Evolutionary conservation across 345 rosid genomes (phyloP).

Genomic region (Corymbia maculata): DNA sequence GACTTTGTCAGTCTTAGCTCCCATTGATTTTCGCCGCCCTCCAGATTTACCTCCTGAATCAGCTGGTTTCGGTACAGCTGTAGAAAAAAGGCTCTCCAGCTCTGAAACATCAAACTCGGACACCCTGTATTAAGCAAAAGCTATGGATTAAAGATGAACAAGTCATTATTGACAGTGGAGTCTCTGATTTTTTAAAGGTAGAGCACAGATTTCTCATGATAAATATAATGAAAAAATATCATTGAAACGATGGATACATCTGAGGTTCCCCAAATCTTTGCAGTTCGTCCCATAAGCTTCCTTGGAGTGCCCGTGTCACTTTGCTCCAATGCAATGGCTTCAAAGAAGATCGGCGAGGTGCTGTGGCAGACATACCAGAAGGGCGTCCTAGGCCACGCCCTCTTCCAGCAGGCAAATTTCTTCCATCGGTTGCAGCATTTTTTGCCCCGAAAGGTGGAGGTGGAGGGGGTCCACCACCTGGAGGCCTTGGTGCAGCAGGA

Average conservation of each 20-base stretch:
- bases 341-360: constrained; percentile 67
- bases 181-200: not conserved
- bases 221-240: constrained; percentile 4
- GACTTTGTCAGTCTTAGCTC: constrained; percentile 82
- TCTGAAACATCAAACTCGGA: constrained; percentile 94
- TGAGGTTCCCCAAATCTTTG: constrained; percentile 88
- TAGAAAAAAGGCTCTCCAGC: constrained; percentile 87
- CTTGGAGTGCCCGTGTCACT: constrained; percentile 92
- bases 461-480: constrained; percentile 68
- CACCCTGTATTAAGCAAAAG: constrained; percentile 28
- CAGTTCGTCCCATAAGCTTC: constrained; percentile 98
- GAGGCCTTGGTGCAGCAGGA: constrained; percentile 60
- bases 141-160: not conserved
- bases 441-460: constrained; percentile 59
- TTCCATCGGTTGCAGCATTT: constrained; percentile 31
- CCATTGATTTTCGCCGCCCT: constrained; percentile 59
- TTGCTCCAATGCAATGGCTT: constrained; percentile 99
- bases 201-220: not conserved
- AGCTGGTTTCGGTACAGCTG: constrained; percentile 62
- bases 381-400: constrained; percentile 67
- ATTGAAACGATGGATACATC: constrained; percentile 31
- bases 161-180: not conserved
- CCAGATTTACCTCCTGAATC: constrained; percentile 53
- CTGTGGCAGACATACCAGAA: constrained; percentile 15
- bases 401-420: constrained; percentile 39